phyloP scores from a whole-genome alignment of 306 rosid genomes.

The Cicer yamashitae region DNA sequence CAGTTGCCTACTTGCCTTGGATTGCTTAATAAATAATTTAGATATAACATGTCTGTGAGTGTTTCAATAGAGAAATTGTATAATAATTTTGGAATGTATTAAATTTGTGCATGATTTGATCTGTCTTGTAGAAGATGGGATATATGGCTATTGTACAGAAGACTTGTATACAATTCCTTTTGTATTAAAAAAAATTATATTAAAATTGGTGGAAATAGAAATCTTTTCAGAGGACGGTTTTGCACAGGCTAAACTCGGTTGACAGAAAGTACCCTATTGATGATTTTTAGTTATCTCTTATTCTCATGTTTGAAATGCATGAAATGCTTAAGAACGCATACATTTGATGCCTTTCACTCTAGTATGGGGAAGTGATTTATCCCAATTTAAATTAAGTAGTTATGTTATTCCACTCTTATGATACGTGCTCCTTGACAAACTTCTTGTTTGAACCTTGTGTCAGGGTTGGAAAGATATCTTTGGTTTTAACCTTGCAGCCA shows the following conservation, averaged over 20 bases:
- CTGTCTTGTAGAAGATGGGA: background rate
- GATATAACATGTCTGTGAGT: background rate
- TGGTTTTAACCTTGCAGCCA: conserved; percentile 95
- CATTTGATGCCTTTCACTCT: background rate
- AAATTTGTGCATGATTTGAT: background rate
- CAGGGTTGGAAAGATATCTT: conserved; percentile 88
- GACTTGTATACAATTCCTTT: background rate
- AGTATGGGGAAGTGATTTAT: background rate
- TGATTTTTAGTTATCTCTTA: conserved; percentile 22
- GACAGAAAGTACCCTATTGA: background rate
- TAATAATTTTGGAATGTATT: background rate
- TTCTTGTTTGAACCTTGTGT: conserved; percentile 38
- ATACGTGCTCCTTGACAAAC: conserved; percentile 36
- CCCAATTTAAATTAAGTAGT: background rate
- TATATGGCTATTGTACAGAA: background rate
- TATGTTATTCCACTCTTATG: background rate
- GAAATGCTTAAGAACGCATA: background rate
- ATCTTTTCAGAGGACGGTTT: background rate
- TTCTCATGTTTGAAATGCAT: conserved; percentile 10
- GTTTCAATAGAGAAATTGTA: background rate
- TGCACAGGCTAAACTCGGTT: background rate
- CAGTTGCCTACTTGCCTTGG: background rate
- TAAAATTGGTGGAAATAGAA: background rate
- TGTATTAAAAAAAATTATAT: background rate
- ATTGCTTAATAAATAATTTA: background rate